Evolutionary conservation across 192 early-diverging fungal species (phyloP).

Genomic region (Blastocladiella britannica): DNA sequence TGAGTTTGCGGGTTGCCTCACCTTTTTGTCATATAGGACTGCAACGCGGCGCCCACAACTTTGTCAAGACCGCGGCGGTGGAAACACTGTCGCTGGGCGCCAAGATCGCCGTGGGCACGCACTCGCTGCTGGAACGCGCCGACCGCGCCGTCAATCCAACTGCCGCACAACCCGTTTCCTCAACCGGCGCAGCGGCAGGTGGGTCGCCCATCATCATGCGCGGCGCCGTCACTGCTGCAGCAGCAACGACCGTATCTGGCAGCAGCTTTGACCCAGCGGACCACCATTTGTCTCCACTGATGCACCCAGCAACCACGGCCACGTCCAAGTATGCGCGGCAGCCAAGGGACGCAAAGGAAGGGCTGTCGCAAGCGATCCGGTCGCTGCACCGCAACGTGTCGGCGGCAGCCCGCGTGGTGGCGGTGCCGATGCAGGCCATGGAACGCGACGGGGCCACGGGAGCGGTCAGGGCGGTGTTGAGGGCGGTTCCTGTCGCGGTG

Average conservation of each 20-base stretch:
- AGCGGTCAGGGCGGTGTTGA: constrained; percentile 33
- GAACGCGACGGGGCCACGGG: constrained; percentile 18
- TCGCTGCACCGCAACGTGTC: constrained; percentile 60
- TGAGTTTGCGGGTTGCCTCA: neutral
- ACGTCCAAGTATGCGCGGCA: constrained; percentile 69
- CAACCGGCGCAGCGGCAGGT: neutral
- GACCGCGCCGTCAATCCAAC: constrained; percentile 48
- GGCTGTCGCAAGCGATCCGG: constrained; percentile 59
- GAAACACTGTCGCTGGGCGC: constrained; percentile 78
- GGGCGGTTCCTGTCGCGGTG: constrained; percentile 72
- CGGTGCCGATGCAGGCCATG: constrained; percentile 11
- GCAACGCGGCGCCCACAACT: constrained; percentile 69
- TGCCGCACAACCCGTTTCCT: neutral
- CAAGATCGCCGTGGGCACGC: constrained; percentile 69
- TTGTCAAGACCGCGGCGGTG: constrained; percentile 72
- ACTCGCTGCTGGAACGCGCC: constrained; percentile 70
- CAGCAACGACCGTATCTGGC: too few species aligned
- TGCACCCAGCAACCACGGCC: neutral
- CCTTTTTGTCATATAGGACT: constrained; percentile 22
- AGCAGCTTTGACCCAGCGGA: too few species aligned
- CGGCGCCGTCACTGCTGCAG: too few species aligned
- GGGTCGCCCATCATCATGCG: too few species aligned
- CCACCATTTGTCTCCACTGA: too few species aligned
- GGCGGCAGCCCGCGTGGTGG: constrained; percentile 38
- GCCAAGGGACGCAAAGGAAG: constrained; percentile 63